Percentiles rank a stretch among this genome's conserved stretches.
These are phyloP conservation scores for Ophiostoma fasciatum DNA, from an alignment of 2,329 filamentous ascomycete genomes.

Conservation along the genomic window DNA sequence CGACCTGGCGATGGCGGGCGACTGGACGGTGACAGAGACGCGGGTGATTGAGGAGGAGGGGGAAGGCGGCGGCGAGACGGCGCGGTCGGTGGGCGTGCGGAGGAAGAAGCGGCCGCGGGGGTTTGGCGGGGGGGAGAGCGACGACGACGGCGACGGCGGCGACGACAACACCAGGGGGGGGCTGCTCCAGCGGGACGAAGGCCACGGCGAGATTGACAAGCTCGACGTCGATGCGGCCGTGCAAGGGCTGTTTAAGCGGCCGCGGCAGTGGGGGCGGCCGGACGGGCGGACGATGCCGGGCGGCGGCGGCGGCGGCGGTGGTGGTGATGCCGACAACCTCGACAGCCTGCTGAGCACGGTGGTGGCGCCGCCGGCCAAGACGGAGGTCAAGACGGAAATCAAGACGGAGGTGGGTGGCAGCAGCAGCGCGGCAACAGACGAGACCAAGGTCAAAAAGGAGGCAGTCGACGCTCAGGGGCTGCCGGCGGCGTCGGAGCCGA, in stretches of 20 bases:
- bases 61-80: conserved; percentile 16
- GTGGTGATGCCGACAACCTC: conserved; percentile 42
- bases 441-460: conserved; percentile 16
- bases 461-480: conserved; percentile 18
- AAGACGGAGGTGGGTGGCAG: too few species aligned
- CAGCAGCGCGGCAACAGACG: too few species aligned
- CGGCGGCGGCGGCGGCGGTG: conserved; percentile 15
- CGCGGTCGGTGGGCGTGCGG: conserved; percentile 7
- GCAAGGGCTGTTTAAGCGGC: conserved; percentile 45
- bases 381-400: conserved; percentile 16
- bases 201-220: conserved; percentile 45
- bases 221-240: conserved; percentile 45
- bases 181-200: too few species aligned
- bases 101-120: conserved; percentile 8
- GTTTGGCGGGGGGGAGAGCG: conserved; percentile 17
- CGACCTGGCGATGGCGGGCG: conserved; percentile 76
- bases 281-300: conserved; percentile 32
- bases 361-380: conserved; percentile 17
- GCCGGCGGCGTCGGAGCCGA: conserved; percentile 28
- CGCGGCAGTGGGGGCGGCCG: conserved; percentile 34
- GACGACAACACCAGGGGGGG: too few species aligned
- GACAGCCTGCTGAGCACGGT: conserved; percentile 41
- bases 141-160: conserved; percentile 31
- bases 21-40: conserved; percentile 65
- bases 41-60: conserved; percentile 34